Conservation (phyloP, 1,139 yeast species). For the Yueomyces sp. region DNA sequence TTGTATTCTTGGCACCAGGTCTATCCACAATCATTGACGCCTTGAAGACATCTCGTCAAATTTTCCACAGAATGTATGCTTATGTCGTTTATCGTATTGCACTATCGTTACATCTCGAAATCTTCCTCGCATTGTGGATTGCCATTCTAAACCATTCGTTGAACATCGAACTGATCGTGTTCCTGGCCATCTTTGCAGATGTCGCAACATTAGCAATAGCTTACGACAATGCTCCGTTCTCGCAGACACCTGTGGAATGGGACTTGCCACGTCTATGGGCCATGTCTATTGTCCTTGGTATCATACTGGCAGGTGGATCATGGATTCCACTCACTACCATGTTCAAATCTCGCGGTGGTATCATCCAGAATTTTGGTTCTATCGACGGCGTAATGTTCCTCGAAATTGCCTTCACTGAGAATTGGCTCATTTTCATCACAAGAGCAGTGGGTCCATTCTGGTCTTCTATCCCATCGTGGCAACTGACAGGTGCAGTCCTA, state of each 20-base stretch:
- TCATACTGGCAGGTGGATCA: constrained; percentile 71
- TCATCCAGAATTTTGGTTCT: constrained; percentile 85
- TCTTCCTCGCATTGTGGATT: constrained; percentile 86
- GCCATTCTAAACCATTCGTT: constrained; percentile 74
- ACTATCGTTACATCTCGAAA: constrained; percentile 78
- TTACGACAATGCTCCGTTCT: constrained; percentile 94
- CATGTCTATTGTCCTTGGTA: constrained; percentile 75
- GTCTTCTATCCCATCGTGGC: constrained; percentile 86
- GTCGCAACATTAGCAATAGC: constrained; percentile 91
- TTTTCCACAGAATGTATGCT: constrained; percentile 95
- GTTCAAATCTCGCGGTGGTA: constrained; percentile 78
- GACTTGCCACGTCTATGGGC: constrained; percentile 95
- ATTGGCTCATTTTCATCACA: constrained; percentile 89
- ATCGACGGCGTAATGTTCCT: constrained; percentile 81
- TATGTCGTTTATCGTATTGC: constrained; percentile 93
- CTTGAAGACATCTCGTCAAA: constrained; percentile 82
- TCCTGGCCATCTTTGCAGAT: constrained; percentile 88
- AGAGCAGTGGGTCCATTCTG: constrained; percentile 94
- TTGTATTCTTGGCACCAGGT: constrained; percentile 91
- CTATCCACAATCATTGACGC: constrained; percentile 88
- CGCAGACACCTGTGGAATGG: constrained; percentile 96
- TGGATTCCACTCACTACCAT: constrained; percentile 86
- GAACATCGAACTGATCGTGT: constrained; percentile 75
- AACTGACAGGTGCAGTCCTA: constrained; percentile 80
- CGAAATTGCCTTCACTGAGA: constrained; percentile 83